Percentiles rank a stretch among this genome's conserved stretches.
Evolutionary conservation across 2,329 filamentous ascomycete genomes (phyloP).

Genomic region (Fusarium sp.): DNA sequence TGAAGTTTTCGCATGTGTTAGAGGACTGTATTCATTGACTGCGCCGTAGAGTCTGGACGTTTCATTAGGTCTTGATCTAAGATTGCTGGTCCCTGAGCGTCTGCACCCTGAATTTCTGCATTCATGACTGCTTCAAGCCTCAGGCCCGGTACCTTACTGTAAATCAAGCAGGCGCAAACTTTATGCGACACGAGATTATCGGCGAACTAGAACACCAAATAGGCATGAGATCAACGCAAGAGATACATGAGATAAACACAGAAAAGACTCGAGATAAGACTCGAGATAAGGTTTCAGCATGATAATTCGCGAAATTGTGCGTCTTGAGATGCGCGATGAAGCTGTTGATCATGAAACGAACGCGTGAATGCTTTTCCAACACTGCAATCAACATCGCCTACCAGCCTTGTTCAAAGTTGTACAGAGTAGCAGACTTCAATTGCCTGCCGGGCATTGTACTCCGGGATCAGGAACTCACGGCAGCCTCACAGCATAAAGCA

Average conservation of each 20-base stretch:
- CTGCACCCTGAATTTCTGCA: neutral
- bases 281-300: neutral
- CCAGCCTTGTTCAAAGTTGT: neutral
- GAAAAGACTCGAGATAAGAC: neutral
- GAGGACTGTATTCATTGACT: neutral
- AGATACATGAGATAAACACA: neutral
- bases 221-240: neutral
- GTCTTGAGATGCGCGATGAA: neutral
- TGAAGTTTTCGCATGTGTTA: slow-evolving; percentile 21
- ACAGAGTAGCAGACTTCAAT: neutral
- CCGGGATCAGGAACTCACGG: neutral
- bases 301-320: neutral
- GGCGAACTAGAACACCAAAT: neutral
- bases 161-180: neutral
- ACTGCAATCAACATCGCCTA: neutral
- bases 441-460: neutral
- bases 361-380: neutral
- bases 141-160: neutral
- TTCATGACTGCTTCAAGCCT: neutral
- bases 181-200: neutral
- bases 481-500: neutral
- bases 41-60: neutral
- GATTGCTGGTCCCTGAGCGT: neutral
- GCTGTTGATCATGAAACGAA: neutral
- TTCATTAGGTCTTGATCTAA: neutral